phyloP scores from a whole-genome alignment of 139 green algal species.

The Desmodesmus armatus region DNA sequence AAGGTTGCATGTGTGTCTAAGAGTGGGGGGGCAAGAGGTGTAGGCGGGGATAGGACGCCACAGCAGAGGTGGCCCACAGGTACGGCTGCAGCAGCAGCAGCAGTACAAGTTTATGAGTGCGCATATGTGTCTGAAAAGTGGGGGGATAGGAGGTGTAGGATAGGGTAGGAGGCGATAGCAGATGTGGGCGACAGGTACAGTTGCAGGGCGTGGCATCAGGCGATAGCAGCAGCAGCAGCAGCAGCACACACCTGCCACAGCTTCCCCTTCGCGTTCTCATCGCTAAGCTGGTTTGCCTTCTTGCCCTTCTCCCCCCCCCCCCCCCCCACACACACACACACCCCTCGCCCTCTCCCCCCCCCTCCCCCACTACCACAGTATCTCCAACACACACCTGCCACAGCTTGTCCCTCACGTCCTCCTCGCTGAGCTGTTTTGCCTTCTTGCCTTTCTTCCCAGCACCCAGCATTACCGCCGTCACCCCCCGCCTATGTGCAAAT shows the following conservation, averaged over 20 bases:
- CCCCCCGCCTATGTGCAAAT: too few relatives aligned
- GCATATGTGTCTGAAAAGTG: too few relatives aligned
- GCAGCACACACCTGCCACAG: slow-evolving; percentile 29
- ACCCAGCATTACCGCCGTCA: too few relatives aligned
- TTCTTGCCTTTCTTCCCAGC: background rate
- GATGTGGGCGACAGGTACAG: background rate
- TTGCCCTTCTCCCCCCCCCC: background rate
- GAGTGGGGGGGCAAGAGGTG: background rate
- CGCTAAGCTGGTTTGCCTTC: background rate
- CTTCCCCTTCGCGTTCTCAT: slow-evolving; percentile 1
- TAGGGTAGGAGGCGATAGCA: slow-evolving; percentile 69
- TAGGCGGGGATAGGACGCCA: too few relatives aligned
- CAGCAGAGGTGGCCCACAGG: slow-evolving; percentile 65
- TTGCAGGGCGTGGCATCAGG: background rate
- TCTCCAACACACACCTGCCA: slow-evolving; percentile 17
- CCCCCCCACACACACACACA: too few relatives aligned
- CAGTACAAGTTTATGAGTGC: background rate
- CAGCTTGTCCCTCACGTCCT: slow-evolving; percentile 7
- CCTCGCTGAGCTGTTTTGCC: background rate
- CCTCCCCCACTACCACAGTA: background rate
- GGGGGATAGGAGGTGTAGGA: too few relatives aligned
- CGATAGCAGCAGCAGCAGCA: background rate
- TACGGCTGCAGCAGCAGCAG: slow-evolving; percentile 51
- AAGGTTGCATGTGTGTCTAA: background rate
- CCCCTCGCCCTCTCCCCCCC: background rate